These are phyloP conservation scores for Pyronema domesticum DNA, from an alignment of 495 filamentous ascomycete genomes.

Conservation along the genomic window DNA sequence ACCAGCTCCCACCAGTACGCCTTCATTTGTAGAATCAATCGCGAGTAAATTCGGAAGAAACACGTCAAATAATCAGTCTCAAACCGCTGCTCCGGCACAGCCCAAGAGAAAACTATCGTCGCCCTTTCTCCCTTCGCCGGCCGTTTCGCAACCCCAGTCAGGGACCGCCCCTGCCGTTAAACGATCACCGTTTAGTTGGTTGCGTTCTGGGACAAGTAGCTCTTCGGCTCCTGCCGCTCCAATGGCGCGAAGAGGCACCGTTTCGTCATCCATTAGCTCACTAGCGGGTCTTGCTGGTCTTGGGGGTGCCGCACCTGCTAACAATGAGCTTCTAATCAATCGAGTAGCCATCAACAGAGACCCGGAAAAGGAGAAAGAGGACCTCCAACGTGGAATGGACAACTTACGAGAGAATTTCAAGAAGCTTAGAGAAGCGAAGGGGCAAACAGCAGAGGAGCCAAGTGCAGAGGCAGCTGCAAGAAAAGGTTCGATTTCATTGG, in stretches of 20 bases:
- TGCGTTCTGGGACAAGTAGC: slow-evolving; percentile 16
- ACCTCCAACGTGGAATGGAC: slow-evolving; percentile 16
- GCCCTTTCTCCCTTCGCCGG: slow-evolving; percentile 4
- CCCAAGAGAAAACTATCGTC: slow-evolving; percentile 11
- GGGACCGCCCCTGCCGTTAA: slow-evolving; percentile 7
- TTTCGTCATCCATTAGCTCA: slow-evolving; percentile 17
- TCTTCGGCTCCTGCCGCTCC: slow-evolving; percentile 4
- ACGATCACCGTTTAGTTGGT: slow-evolving; percentile 25
- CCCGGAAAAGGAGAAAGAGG: slow-evolving; percentile 21
- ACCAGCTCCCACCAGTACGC: slow-evolving; percentile 6
- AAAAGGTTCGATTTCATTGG: neutral
- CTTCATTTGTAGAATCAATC: slow-evolving; percentile 23
- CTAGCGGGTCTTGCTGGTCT: slow-evolving; percentile 16
- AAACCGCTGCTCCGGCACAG: slow-evolving; percentile 8
- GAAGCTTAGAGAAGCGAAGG: slow-evolving; percentile 21
- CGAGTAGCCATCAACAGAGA: slow-evolving; percentile 17
- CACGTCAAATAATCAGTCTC: slow-evolving; percentile 16
- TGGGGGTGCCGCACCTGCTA: slow-evolving; percentile 10
- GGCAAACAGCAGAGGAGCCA: slow-evolving; percentile 9
- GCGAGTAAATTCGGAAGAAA: slow-evolving; percentile 23
- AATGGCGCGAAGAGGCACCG: slow-evolving; percentile 16
- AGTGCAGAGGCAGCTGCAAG: slow-evolving; percentile 1
- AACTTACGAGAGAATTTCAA: slow-evolving; percentile 23
- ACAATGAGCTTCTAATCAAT: slow-evolving; percentile 19
- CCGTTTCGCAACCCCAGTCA: slow-evolving; percentile 9